These are phyloP conservation scores for Phyllosticta paracitricarpa DNA, from an alignment of 2,329 filamentous ascomycete species.

Conservation along the genomic window DNA sequence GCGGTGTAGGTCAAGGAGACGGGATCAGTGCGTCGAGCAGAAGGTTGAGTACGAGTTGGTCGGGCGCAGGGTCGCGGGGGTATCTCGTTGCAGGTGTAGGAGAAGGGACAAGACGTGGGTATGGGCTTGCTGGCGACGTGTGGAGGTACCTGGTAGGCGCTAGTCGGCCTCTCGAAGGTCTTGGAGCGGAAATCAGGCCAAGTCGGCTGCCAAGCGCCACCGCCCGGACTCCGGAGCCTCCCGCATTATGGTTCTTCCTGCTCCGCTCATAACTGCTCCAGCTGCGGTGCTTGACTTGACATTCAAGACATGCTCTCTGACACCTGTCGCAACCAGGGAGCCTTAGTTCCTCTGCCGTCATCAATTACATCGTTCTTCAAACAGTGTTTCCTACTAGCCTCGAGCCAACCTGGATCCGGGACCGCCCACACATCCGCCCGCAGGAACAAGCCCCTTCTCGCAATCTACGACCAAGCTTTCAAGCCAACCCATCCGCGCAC, in stretches of 20 bases:
- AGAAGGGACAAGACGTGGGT: neutral
- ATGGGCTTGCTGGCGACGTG: slow-evolving; percentile 6
- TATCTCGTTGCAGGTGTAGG: slow-evolving; percentile 5
- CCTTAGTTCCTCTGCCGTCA: neutral
- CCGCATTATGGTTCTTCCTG: slow-evolving; percentile 2
- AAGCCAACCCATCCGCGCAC: neutral
- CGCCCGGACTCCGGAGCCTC: no score
- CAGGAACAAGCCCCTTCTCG: neutral
- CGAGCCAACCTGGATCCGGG: neutral
- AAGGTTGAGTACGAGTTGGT: neutral
- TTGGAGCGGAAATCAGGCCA: slow-evolving; percentile 8
- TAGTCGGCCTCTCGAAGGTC: slow-evolving; percentile 3
- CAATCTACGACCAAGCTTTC: neutral
- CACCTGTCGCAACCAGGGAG: neutral
- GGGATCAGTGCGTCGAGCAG: neutral
- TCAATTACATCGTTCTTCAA: neutral
- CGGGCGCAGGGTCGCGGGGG: slow-evolving; percentile 3
- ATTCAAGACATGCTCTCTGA: neutral
- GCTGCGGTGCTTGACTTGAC: neutral
- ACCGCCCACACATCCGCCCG: neutral
- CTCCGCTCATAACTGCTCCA: no score
- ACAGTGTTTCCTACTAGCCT: neutral
- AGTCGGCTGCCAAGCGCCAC: neutral
- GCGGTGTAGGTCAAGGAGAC: neutral
- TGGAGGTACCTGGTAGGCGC: slow-evolving; percentile 1